Evolutionary conservation across 352 stramenopile species (phyloP), one percentile per base, ranked within the genome.

Genomic region (Phytophthora podocarpi): DNA sequence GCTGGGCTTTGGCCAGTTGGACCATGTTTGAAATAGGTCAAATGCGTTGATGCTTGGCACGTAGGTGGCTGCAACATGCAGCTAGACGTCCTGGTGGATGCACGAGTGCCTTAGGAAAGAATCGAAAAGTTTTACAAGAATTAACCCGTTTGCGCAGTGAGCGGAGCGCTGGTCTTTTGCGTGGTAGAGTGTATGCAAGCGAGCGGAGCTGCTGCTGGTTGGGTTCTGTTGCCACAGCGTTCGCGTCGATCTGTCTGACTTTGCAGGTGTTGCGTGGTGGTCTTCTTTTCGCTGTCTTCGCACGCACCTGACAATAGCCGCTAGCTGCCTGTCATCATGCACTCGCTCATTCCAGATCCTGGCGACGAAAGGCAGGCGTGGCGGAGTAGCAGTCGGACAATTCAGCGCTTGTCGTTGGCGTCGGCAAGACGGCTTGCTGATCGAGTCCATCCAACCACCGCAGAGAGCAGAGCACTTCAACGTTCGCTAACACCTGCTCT

Each of bases 61-160:
- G 50, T n/a, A 56, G 35, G 48, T 31, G 32, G 18, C 46, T 32
- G 23, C 34, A 50, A 27, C 18, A 43, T 7, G 15, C 21, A 26
- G 36, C 24, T 36, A 16, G 21, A 34, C 28, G 13, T 13, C 13
- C n/a, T n/a, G n/a, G 40, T 40, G 39, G 23, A 30, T 45, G 39
- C 26, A 27, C 42, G 40, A 42, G 30, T 16, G 43, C 46, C 45
- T 48, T 52, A 35, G 42, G 59, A 47, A 35, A 64, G 36, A 24
- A 58, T 30, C 23, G 37, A 27, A 64, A 64, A 68, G 37, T 64
- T 70, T 66, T 66, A 66, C 62, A 70, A 56, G 48, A 70, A 70
- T 59, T 59, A 68, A 48, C 42, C 18, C n/a, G 11, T 40, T 37
- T 65, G 47, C 39, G 48, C 41, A 55, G 24, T 36, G 52, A 59